Percentiles rank a stretch among this genome's conserved stretches.
phyloP scores from a whole-genome alignment of 1,139 yeast genomes.

The Saccharomycopsis hybrid region DNA sequence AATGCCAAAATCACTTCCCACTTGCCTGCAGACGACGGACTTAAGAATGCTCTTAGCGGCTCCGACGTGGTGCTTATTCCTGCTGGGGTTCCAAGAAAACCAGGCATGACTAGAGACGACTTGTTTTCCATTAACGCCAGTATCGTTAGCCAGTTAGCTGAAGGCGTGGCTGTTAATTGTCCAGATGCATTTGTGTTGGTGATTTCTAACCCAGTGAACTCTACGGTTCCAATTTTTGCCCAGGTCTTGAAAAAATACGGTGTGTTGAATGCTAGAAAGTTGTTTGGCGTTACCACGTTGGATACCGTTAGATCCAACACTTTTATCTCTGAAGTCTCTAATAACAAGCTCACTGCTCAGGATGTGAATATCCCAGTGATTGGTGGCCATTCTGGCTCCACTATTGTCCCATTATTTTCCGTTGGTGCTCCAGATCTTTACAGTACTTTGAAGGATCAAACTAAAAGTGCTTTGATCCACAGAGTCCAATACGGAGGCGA shows the following conservation, averaged over 20 bases:
- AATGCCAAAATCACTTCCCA: conserved; percentile 48
- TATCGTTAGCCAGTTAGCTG: conserved; percentile 55
- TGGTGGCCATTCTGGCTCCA: conserved; percentile 76
- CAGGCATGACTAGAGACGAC: conserved; percentile 77
- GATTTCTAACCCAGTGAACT: conserved; percentile 70
- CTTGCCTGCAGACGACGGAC: conserved; percentile 30
- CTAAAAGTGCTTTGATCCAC: conserved; percentile 42
- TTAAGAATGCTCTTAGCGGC: conserved; percentile 40
- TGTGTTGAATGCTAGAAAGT: conserved; percentile 30
- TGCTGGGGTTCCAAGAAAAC: conserved; percentile 78
- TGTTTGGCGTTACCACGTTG: conserved; percentile 62
- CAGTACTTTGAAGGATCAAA: conserved; percentile 25
- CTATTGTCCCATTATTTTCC: conserved; percentile 53
- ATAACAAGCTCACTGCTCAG: conserved; percentile 17
- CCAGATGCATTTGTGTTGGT: conserved; percentile 62
- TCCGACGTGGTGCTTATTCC: conserved; percentile 62
- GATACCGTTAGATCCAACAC: conserved; percentile 68
- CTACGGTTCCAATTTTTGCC: conserved; percentile 71
- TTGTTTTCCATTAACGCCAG: conserved; percentile 68
- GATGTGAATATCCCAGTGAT: conserved; percentile 44
- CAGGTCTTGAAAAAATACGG: conserved; percentile 46
- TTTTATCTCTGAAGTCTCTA: conserved; percentile 36
- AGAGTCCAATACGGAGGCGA: conserved; percentile 76
- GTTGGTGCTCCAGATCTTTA: conserved; percentile 29
- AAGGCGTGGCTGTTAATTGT: conserved; percentile 48